These are phyloP conservation scores for Didymellaceae sp. DNA, from an alignment of 2,329 filamentous ascomycete species.

Conservation along the genomic window DNA sequence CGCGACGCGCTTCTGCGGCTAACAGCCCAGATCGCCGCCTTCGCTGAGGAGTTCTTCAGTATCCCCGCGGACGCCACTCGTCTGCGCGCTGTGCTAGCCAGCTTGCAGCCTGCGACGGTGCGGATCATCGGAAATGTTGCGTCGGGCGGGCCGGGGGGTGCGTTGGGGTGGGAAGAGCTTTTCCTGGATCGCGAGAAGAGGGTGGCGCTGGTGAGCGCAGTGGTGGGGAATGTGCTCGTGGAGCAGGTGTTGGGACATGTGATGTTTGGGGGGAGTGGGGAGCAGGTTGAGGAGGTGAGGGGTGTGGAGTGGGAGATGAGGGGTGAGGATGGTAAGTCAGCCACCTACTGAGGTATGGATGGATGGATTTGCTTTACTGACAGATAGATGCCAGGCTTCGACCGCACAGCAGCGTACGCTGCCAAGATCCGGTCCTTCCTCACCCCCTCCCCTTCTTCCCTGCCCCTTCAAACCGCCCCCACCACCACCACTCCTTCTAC, in stretches of 20 bases:
- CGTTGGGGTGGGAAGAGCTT: slow-evolving; percentile 33
- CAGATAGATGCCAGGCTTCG: slow-evolving; percentile 21
- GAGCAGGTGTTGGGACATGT: slow-evolving; percentile 39
- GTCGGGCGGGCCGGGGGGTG: slow-evolving; percentile 30
- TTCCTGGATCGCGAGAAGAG: slow-evolving; percentile 29
- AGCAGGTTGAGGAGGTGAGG: slow-evolving; percentile 9
- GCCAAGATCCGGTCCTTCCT: slow-evolving; percentile 12
- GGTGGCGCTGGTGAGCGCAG: slow-evolving; percentile 30
- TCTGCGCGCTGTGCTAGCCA: background rate
- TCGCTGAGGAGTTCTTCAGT: slow-evolving; percentile 22
- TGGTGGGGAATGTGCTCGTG: slow-evolving; percentile 40
- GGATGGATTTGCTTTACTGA: background rate
- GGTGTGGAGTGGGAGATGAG: slow-evolving; percentile 17
- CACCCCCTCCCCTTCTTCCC: background rate
- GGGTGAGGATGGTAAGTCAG: slow-evolving; percentile 31
- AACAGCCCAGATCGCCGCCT: slow-evolving; percentile 22
- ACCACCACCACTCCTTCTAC: background rate
- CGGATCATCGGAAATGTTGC: slow-evolving; percentile 36
- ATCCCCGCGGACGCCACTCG: background rate
- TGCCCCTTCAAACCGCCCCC: background rate
- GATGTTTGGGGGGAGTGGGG: slow-evolving; percentile 31
- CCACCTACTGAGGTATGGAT: background rate
- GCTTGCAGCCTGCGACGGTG: slow-evolving; percentile 23
- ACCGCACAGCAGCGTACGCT: slow-evolving; percentile 26
- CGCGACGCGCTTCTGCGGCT: slow-evolving; percentile 30